These are phyloP conservation scores for Astrothelium macrocarpum DNA, from an alignment of 495 filamentous ascomycete species.

Conservation along the genomic window DNA sequence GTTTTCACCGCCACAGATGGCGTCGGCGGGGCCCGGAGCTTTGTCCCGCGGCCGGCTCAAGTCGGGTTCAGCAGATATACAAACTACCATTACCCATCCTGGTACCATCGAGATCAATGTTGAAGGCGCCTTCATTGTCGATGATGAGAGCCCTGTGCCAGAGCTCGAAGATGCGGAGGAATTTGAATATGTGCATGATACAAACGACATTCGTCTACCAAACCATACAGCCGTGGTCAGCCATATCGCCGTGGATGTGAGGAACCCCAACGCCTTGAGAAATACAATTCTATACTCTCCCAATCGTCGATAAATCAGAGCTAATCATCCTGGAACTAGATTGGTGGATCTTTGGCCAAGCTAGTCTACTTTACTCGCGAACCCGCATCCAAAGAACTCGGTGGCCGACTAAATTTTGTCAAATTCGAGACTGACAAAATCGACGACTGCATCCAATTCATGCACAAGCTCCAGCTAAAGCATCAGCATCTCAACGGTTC, in stretches of 20 bases:
- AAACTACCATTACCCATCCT: constrained; percentile 71
- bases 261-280: constrained; percentile 18
- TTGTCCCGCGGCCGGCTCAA: background rate
- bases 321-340: constrained; percentile 44
- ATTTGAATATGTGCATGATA: constrained; percentile 63
- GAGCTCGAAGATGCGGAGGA: constrained; percentile 39
- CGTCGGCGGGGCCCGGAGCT: background rate
- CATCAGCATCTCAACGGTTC: constrained; percentile 64
- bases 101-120: constrained; percentile 90
- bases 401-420: constrained; percentile 86
- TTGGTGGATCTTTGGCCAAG: constrained; percentile 90
- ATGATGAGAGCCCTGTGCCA: constrained; percentile 51
- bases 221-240: constrained; percentile 89
- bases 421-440: constrained; percentile 93
- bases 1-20: too few species aligned
- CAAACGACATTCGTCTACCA: constrained; percentile 86
- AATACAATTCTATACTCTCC: background rate
- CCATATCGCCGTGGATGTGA: constrained; percentile 92
- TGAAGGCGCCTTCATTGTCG: constrained; percentile 88
- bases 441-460: constrained; percentile 82
- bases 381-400: constrained; percentile 62
- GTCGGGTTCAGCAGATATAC: constrained; percentile 36
- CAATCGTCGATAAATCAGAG: background rate
- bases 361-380: constrained; percentile 95
- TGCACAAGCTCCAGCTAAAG: constrained; percentile 69